Base-by-base conservation (phyloP, 768 basidiomycete genomes). In the Artomyces pyxidatus region DNA sequence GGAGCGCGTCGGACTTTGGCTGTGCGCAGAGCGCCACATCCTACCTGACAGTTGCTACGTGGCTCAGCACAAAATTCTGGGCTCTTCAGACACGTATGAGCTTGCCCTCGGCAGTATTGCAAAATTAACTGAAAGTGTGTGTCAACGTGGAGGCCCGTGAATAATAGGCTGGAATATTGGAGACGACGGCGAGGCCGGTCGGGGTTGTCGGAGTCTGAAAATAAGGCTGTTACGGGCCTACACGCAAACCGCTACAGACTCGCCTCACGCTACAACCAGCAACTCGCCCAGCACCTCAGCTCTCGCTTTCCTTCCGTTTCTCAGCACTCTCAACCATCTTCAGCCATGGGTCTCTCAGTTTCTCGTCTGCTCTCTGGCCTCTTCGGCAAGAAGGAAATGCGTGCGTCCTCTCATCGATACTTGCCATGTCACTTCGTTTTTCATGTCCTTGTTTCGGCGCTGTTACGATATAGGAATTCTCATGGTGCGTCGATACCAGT, bases 381-480 rank as follows among this genome's bases (percentile, higher is more conserved):
- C 64, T 93, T 97, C 62, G 94, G 93, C 71, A 97, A 96, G 79
- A 95, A 86, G 81, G 95, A 99, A 74, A 98, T 99, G 95, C 92
- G 94, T 96, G 70, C 67, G 94, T 72, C 47, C 57, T 58, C 52
- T 56, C 53, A 55, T 60, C 53, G 52, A 58, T 59, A 51, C 50
- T 59, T 58, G 54, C 58, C 53, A 58, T 57, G 43, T 47, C 51
- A 60, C 46, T 45, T 46, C 48, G 38, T 53, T 46, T 61, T 49
- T 50, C 47, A 53, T 39, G 42, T 49, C 40, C 59, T 58, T 54
- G 58, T 59, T 37, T 38, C 10, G 48, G 51, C 49, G 35, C 53
- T 55, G 46, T 28, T 63, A 59, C 62, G 65, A 53, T 61, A 56
- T 63, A 96, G 94, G 95, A 66, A 98, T 99, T 75, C 75, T 99